These are phyloP conservation scores for Parathielavia appendiculata DNA, from an alignment of 495 filamentous ascomycete genomes.

Conservation along the genomic window DNA sequence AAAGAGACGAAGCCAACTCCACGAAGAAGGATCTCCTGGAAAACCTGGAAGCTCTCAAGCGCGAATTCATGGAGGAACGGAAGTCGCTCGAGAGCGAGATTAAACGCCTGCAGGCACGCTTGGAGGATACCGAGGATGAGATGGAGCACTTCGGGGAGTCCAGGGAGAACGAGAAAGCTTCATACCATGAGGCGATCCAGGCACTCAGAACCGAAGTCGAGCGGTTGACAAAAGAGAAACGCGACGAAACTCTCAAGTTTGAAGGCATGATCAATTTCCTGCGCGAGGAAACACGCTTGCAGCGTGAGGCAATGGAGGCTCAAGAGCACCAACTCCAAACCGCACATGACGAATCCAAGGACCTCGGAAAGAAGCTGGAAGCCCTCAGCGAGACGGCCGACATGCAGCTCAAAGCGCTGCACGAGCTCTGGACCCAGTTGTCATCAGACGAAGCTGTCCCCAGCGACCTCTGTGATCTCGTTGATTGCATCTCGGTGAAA, in stretches of 20 bases:
- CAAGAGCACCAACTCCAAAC: slow-evolving; percentile 52
- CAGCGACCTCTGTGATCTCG: slow-evolving; percentile 52
- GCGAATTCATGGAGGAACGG: slow-evolving; percentile 80
- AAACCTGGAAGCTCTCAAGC: slow-evolving; percentile 87
- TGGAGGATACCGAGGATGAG: slow-evolving; percentile 87
- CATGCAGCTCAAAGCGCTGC: slow-evolving; percentile 52
- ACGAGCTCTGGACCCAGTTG: slow-evolving; percentile 57
- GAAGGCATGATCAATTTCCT: slow-evolving; percentile 51
- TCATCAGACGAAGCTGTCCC: slow-evolving; percentile 53
- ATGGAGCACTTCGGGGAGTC: slow-evolving; percentile 78
- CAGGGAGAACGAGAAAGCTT: slow-evolving; percentile 69
- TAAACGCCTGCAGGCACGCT: slow-evolving; percentile 61
- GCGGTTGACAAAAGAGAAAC: slow-evolving; percentile 49
- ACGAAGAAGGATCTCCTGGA: slow-evolving; percentile 92
- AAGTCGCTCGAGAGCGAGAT: slow-evolving; percentile 75
- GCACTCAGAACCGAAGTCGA: slow-evolving; percentile 67
- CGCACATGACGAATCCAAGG: slow-evolving; percentile 47
- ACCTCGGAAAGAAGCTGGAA: slow-evolving; percentile 49
- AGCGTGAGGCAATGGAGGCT: slow-evolving; percentile 48
- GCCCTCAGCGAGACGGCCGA: slow-evolving; percentile 42
- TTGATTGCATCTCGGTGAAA: slow-evolving; percentile 59
- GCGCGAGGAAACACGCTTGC: slow-evolving; percentile 51
- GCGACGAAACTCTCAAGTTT: slow-evolving; percentile 52
- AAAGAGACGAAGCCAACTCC: slow-evolving; percentile 75
- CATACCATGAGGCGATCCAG: slow-evolving; percentile 62